Base-by-base conservation (phyloP, 345 rosid genomes). In the Camelina neglecta region DNA sequence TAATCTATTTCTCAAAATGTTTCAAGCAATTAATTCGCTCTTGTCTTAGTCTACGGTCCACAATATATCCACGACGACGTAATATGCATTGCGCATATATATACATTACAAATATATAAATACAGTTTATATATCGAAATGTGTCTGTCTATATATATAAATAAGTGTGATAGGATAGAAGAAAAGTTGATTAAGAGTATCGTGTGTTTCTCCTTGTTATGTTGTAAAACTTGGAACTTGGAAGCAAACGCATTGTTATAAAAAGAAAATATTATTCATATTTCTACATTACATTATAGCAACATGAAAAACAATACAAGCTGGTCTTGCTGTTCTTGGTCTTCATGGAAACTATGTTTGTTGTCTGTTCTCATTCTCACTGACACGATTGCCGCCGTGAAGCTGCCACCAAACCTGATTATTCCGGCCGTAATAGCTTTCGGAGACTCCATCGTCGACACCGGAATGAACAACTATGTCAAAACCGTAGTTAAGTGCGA, bases 391-490 rank as follows among this genome's bases (percentile, higher is more conserved):
- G 10, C 62, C 21, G 57, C 75, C 36, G 44, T 80, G 44, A 75
- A 75, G 65, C 82, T 69, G 8, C 86, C 69, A 11, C 76, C 74
- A 50, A 73, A 75, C 10, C 67, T 64, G 49, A 11, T 6, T 23
- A 41, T 81, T 62, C 86, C 83, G 26, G 87, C 93, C 9, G 0
- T 66, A 13, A 36, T 88, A 6, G 83, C 72, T 75, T 86, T 86
- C 20, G 89, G 93, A 16, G 89, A 88, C 65, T 88, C 90, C 7
- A 72, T 85, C 7, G 81, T 82, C 6, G 93, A 88, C 71, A 74
- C 93, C 0, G 93, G 90, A 24, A 88, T 82, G 75, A 88, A 88
- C 72, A 88, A 88, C 75, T 0, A 72, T 35, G 31, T 86, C 29
- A 42, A 63, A 7, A 86, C 90, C 2, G 3, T 79, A 0, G 66